Base-by-base conservation (phyloP, 495 filamentous ascomycete genomes). In the Penicillium arizonense region DNA sequence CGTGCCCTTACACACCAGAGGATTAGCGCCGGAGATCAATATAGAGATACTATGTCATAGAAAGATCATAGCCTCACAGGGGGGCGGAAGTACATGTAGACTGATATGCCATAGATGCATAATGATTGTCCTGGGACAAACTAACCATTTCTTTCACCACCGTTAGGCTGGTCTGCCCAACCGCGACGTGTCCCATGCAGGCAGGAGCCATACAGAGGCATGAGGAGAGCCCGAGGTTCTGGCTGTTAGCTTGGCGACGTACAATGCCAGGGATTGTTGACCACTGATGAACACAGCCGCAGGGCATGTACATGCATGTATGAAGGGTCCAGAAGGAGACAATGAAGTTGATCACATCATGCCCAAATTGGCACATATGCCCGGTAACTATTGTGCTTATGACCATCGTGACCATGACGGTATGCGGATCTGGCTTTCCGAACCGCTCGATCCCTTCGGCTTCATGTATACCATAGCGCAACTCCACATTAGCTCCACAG, bases 1-100 rank as follows among this genome's bases (percentile, higher is more conserved):
- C 46, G 50, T 50, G 42, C 50, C 21, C 28, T 43, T 26, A n/a
- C 26, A 30, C 28, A 47, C 47, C 69, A 64, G 55, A 47, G 37
- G 58, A 45, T 69, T 74, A 72, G 71, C 69, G 61, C 71, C 65
- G 64, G 50, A 62, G 57, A 71, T 57, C 59, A 53, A 37, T 28
- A 45, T 10, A 49, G 38, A 41, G 39, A 52, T 21, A 33, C 39
- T 59, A 56, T 62, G 45, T 58, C 38, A 52, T 54, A 24, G 48
- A 12, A 33, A 35, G 44, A 46, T 35, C 44, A 34, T 16, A 35
- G 28, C 28, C 28, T 30, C 28, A 30, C 28, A 30, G 9, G 28
- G 28, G 28, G 28, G 28, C 28, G 18, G 8, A 14, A 24, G 12
- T 16, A 14, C 3, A 16, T 47, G 30, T 28, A 53, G 23, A 36